Conservation (phyloP, 805 yeast species). For the Candida sphagnicola region DNA sequence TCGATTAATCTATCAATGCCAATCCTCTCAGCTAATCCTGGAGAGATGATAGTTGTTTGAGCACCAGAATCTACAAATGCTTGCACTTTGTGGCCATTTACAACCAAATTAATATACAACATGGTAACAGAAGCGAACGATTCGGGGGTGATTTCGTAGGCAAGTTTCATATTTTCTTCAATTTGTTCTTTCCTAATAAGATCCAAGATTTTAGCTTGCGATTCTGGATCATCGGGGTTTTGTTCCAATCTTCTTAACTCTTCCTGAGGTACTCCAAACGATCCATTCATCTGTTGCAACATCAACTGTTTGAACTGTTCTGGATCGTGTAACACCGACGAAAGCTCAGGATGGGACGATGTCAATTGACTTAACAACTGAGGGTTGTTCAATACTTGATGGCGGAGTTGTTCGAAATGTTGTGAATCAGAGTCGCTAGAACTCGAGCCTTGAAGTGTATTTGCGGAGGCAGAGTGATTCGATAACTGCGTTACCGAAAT, state of each 20-base stretch:
- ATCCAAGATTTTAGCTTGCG: conserved; percentile 62
- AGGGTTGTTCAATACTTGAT: conserved; percentile 43
- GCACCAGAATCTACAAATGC: conserved; percentile 99
- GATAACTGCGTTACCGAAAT: conserved; percentile 37
- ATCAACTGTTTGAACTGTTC: conserved; percentile 40
- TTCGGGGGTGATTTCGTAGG: conserved; percentile 88
- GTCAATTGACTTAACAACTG: conserved; percentile 30
- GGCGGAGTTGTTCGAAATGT: conserved; percentile 48
- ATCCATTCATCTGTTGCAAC: conserved; percentile 22
- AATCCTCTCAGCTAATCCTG: conserved; percentile 68
- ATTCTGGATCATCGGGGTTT: conserved; percentile 69
- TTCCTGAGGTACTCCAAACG: conserved; percentile 13
- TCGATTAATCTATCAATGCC: conserved; percentile 74
- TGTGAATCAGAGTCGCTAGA: too few species aligned
- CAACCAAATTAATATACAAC: conserved; percentile 74
- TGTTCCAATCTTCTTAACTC: conserved; percentile 53
- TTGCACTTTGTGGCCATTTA: conserved; percentile 76
- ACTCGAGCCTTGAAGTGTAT: too few species aligned
- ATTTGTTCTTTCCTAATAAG: conserved; percentile 66
- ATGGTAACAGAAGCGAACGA: conserved; percentile 77
- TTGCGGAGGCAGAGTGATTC: too few species aligned
- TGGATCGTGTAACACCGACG: conserved; percentile 44
- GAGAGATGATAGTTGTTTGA: conserved; percentile 79
- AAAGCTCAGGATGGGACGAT: conserved; percentile 44
- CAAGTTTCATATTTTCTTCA: conserved; percentile 74